A percentile compares a stretch with the other conserved stretches of the same genome.
Conservation (phyloP, 78 protist species). For the Isochrysis galbana region DNA sequence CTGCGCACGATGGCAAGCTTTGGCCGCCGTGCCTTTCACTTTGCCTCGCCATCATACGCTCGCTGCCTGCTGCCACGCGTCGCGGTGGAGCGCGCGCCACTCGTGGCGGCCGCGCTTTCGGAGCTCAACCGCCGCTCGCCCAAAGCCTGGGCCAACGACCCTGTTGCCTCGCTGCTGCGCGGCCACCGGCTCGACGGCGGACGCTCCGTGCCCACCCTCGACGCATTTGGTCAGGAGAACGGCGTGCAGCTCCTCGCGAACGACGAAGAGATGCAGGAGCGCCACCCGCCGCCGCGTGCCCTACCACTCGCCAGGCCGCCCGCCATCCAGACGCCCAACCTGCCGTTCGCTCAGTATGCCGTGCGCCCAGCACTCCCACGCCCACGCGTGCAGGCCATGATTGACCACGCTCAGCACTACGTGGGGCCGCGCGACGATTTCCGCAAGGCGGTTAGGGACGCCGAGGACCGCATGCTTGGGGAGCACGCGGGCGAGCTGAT, state of each 20-base stretch:
- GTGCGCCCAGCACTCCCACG: no score
- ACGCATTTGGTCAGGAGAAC: conserved; percentile 18
- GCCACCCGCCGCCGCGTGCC: background rate
- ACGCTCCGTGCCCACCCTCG: background rate
- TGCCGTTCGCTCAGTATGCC: no score
- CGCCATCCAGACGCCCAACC: background rate
- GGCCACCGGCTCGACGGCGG: conserved; percentile 26
- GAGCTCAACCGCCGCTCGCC: background rate
- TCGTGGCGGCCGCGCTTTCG: background rate
- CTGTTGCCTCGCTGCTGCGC: conserved; percentile 10
- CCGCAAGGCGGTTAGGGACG: background rate
- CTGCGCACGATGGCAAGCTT: background rate
- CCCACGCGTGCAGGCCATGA: background rate
- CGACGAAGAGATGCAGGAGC: background rate
- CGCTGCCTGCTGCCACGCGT: background rate
- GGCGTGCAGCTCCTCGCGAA: conserved; percentile 20
- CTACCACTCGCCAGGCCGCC: background rate
- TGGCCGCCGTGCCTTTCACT: background rate
- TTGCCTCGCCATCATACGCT: background rate
- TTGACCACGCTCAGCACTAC: background rate
- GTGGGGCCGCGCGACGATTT: background rate
- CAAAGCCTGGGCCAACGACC: background rate
- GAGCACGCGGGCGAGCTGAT: conserved; percentile 17
- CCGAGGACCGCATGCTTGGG: background rate
- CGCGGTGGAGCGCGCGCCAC: background rate